Percentiles rank a stretch among this genome's conserved stretches.
phyloP scores from a whole-genome alignment of 306 rosid species.

The Fragaria iinumae region DNA sequence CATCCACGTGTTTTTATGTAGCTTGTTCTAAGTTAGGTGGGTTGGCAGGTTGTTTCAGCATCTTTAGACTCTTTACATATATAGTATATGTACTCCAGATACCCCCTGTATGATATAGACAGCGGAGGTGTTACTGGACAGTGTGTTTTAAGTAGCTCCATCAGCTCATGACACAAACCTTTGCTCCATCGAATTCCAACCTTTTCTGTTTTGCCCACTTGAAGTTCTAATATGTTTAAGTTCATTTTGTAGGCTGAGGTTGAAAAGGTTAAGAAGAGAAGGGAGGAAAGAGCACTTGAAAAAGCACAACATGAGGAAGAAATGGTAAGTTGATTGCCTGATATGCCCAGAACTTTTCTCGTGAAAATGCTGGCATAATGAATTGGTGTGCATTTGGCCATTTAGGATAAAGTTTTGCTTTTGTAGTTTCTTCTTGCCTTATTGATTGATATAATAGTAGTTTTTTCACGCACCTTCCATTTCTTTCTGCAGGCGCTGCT shows the following conservation, averaged over 20 bases:
- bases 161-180: background rate
- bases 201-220: background rate
- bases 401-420: background rate
- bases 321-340: constrained; percentile 58
- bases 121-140: background rate
- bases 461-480: constrained; percentile 21
- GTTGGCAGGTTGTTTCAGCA: background rate
- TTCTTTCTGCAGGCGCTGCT: constrained; percentile 69
- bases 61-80: background rate
- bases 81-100: background rate
- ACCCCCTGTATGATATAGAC: background rate
- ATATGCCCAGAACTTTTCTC: constrained; percentile 8
- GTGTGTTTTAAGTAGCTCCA: background rate
- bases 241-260: constrained; percentile 78
- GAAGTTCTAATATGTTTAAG: constrained; percentile 5
- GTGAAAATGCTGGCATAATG: constrained; percentile 19
- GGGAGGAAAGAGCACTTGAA: constrained; percentile 98
- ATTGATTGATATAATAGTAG: constrained; percentile 20
- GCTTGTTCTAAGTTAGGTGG: constrained; percentile 12
- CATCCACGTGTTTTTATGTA: background rate
- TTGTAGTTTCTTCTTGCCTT: background rate
- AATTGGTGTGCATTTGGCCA: background rate
- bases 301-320: constrained; percentile 96
- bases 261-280: constrained; percentile 95
- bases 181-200: background rate